Base-by-base conservation (phyloP, 192 early-diverging fungal species). In the Backusella westeae region DNA sequence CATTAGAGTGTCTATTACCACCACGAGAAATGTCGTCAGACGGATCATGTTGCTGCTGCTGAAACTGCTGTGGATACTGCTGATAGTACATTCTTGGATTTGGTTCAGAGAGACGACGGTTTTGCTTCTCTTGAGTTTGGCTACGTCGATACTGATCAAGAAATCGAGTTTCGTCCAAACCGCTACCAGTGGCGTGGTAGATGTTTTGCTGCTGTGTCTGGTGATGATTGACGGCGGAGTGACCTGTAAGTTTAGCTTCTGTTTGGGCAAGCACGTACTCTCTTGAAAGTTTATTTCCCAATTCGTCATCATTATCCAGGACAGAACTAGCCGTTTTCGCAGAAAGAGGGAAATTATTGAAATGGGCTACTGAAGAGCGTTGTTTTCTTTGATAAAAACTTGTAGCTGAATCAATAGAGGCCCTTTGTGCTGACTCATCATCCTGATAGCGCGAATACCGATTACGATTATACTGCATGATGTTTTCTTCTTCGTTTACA, bases 121-220 rank as follows among this genome's bases (percentile, higher is more conserved):
- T 75, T 35, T 80, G 56, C 39, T 72, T 75, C 21, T 68, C 65
- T 42, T 44, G 19, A 44, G 23, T 14, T 46, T 71, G 56, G 0
- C 6, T 36, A 3, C 56, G 42, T 39, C 36, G 52, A 21, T 75
- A 63, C 15, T 26, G 34, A 19, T 78, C 82, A 35, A 34, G 77
- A 6, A 83, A 56, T 72, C 80, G 80, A 7, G 82, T 75, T 71
- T 83, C 82, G 32, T 78, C 78, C 49, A 79, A 66, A 8, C 72
- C 78, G 53, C 75, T 69, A 19, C 71, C 81, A 46, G 77, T 70
- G 29, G 49, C 68, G 21, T 34, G 29, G 34, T 76, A 23, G 12
- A 73, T 49, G n/a, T 75, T n/a, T 46, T 67, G 38, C 35, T 73
- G 49, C 34, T 59, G 72, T 39, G 35, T 26, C 38, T 35, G 35